Evolutionary conservation across 345 rosid genomes (phyloP), one percentile per base, ranked within the genome.

Genomic region (Boechera divaricarpa): DNA sequence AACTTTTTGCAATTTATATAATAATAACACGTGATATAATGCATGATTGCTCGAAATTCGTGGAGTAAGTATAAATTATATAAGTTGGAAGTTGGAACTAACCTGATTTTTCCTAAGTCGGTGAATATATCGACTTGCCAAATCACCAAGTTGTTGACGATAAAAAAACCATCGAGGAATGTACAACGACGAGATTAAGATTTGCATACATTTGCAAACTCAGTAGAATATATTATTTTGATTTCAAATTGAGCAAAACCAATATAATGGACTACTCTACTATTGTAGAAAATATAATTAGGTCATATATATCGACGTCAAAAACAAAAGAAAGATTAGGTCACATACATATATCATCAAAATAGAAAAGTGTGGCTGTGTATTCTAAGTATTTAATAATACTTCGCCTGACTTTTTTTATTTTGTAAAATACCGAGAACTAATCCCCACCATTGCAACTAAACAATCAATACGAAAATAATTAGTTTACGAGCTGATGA

Each of bases 221-320:
- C 26, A 6, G 26, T 57, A 36, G 11, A 49, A 57, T 21, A 76
- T 51, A 18, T 13, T 45, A 52, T 10, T 6, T 18, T 24, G 7
- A 9, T 49, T 16, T 13, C 11, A 57, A 67, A 28, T 24, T 52
- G 48, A 68, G 13, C 15, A 15, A 39, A 60, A 60, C 7, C 32
- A 74, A 55, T 75, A 48, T n/a, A 28, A 16, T 13, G 32, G 67
- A 48, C 53, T 45, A 44, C 31, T 66, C 47, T 67, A 51, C 69
- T 41, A 15, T 62, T 54, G 44, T 63, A 55, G 18, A 70, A 38
- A 55, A 3, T 44, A 28, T 47, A 71, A 70, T 16, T 16, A 55
- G 6, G 65, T 77, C 75, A 77, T 64, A 45, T 38, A 56, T 69
- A 62, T 69, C 70, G 76, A 70, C 76, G 71, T 77, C 72, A 70